Evolutionary conservation across 2,329 filamentous ascomycete genomes (phyloP).

Genomic region (Colletotrichum kahawae): DNA sequence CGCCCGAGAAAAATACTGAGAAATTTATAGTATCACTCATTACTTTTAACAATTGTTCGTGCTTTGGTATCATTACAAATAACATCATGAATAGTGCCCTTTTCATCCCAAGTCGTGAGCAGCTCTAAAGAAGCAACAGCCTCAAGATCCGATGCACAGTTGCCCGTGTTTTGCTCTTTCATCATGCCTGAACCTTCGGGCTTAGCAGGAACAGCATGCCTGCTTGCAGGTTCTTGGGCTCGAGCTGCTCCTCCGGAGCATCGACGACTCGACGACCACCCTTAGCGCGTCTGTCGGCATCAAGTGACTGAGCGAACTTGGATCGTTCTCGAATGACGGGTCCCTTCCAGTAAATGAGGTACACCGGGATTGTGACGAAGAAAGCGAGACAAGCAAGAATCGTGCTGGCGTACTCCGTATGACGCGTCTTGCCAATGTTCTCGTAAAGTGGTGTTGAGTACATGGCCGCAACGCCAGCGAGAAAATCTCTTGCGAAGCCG

Average conservation of each 20-base stretch:
- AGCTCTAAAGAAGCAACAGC: not conserved
- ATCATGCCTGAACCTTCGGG: not conserved
- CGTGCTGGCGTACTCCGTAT: conserved; percentile 58
- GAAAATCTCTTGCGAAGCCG: conserved; percentile 68
- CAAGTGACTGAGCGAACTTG: conserved; percentile 21
- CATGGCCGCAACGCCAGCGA: conserved; percentile 68
- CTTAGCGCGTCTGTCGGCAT: not conserved
- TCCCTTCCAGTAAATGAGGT: conserved; percentile 23
- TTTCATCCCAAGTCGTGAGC: not conserved
- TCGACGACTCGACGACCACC: conserved; percentile 5
- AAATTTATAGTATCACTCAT: not conserved
- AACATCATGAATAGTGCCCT: not conserved
- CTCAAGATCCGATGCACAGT: not conserved
- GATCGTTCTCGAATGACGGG: conserved; percentile 17
- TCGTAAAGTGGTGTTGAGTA: conserved; percentile 61
- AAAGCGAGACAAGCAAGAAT: conserved; percentile 51
- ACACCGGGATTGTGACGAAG: conserved; percentile 14
- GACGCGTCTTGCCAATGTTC: conserved; percentile 43
- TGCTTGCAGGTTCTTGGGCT: not conserved
- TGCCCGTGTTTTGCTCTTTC: not conserved
- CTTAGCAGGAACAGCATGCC: not conserved
- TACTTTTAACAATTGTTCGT: not conserved
- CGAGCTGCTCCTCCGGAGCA: not conserved
- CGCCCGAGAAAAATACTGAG: not conserved
- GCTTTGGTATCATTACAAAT: not conserved